Evolutionary conservation across 495 filamentous ascomycete genomes (phyloP).

Genomic region (Penicillium ochrochloron): DNA sequence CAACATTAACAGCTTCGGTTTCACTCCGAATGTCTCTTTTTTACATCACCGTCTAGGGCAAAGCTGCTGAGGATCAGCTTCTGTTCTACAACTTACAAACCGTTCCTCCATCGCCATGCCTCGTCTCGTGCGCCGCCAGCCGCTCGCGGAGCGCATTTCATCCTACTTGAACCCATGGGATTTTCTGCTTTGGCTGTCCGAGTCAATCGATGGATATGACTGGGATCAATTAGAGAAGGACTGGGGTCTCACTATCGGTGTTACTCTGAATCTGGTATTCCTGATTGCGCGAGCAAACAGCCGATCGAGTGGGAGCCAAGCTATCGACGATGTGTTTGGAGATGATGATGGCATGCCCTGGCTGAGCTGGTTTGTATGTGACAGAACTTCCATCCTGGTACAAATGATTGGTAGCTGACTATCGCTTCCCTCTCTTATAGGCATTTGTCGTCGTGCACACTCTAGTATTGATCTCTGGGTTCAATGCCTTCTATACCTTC

Average conservation of each 20-base stretch:
- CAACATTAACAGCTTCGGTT: conserved; percentile 2
- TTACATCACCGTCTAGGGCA: conserved; percentile 12
- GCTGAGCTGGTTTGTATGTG: conserved; percentile 78
- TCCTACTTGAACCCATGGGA: conserved; percentile 84
- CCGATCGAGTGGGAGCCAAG: conserved; percentile 45
- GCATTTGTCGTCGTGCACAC: conserved; percentile 68
- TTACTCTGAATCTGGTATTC: conserved; percentile 77
- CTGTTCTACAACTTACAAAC: conserved; percentile 7
- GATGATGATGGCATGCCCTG: conserved; percentile 67
- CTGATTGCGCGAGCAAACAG: conserved; percentile 81
- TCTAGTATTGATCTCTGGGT: conserved; percentile 64
- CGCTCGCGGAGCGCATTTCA: conserved; percentile 76
- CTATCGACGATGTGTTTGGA: conserved; percentile 82
- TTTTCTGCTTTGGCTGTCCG: conserved; percentile 84
- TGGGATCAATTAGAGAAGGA: conserved; percentile 80
- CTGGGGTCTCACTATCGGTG: conserved; percentile 73
- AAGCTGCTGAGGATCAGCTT: conserved; percentile 34
- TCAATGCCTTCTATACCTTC: conserved; percentile 85
- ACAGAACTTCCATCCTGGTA: conserved; percentile 10
- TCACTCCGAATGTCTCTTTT: conserved; percentile 18
- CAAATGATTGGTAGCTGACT: conserved; percentile 10
- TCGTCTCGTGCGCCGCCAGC: conserved; percentile 78
- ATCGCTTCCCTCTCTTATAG: conserved; percentile 43
- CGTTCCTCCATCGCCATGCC: conserved; percentile 55
- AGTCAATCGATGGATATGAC: conserved; percentile 84